Percentiles rank a stretch among this genome's conserved stretches.
phyloP scores from a whole-genome alignment of 2,329 filamentous ascomycete genomes.

The Chaetomiaceae sp. region DNA sequence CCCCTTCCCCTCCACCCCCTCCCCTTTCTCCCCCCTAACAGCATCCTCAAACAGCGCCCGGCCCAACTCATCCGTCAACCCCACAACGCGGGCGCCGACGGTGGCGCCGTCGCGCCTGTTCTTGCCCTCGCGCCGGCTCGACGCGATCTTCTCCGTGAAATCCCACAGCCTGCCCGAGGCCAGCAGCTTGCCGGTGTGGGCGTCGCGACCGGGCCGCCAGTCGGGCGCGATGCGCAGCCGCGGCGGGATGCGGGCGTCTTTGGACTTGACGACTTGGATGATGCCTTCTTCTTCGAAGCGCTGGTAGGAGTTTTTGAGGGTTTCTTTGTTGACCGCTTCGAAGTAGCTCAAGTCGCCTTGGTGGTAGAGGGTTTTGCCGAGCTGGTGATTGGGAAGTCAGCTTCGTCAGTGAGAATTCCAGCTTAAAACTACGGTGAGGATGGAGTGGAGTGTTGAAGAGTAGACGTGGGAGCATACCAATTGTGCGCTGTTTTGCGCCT shows the following conservation, averaged over 20 bases:
- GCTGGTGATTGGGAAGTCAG: slow-evolving; percentile 48
- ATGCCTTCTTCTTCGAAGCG: slow-evolving; percentile 90
- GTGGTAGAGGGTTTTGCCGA: slow-evolving; percentile 95
- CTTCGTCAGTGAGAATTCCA: not conserved
- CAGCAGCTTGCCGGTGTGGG: slow-evolving; percentile 52
- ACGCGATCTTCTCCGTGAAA: slow-evolving; percentile 82
- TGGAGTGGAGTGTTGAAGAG: not conserved
- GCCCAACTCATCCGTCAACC: slow-evolving; percentile 69
- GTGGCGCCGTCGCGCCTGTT: slow-evolving; percentile 90
- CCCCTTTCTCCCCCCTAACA: slow-evolving; percentile 32
- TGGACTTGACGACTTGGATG: slow-evolving; percentile 64
- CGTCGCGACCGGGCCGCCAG: slow-evolving; percentile 67
- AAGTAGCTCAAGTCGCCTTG: slow-evolving; percentile 97
- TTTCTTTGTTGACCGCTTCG: slow-evolving; percentile 97
- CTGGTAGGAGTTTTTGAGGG: slow-evolving; percentile 84
- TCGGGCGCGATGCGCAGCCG: slow-evolving; percentile 64
- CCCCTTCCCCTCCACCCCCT: slow-evolving; percentile 22
- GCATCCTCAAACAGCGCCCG: slow-evolving; percentile 59
- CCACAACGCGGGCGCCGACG: slow-evolving; percentile 73
- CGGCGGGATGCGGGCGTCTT: slow-evolving; percentile 54
- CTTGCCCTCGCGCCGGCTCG: slow-evolving; percentile 82
- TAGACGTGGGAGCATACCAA: slow-evolving; percentile 47
- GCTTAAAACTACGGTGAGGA: no score
- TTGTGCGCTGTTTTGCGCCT: slow-evolving; percentile 76
- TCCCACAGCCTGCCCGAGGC: slow-evolving; percentile 79